phyloP scores from a whole-genome alignment of 805 yeast genomes.

The Cyberlindnera galapagoensis region DNA sequence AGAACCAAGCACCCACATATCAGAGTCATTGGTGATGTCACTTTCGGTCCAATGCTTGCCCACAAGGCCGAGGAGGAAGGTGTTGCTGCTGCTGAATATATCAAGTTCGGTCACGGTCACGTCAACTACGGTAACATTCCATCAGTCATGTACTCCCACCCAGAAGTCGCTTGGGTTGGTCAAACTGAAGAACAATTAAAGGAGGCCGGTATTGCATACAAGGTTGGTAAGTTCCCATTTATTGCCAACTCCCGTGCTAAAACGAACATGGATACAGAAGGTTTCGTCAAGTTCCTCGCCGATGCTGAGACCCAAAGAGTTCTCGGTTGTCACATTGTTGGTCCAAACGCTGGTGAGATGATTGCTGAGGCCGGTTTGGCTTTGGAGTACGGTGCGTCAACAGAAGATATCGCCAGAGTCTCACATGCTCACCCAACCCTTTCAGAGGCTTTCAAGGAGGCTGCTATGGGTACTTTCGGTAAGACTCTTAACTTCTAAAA shows the following conservation, averaged over 20 bases:
- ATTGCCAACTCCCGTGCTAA: slow-evolving; percentile 99
- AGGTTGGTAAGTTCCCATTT: slow-evolving; percentile 97
- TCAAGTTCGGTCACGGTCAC: slow-evolving; percentile 92
- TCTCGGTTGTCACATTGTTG: slow-evolving; percentile 93
- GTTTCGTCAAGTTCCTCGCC: slow-evolving; percentile 91
- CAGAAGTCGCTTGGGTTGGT: slow-evolving; percentile 99
- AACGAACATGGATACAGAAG: slow-evolving; percentile 95
- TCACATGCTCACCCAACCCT: slow-evolving; percentile 99
- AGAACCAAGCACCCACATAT: slow-evolving; percentile 89
- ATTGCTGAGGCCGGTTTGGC: slow-evolving; percentile 98
- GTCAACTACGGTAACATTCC: slow-evolving; percentile 98
- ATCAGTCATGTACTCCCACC: slow-evolving; percentile 98
- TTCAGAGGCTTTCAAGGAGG: slow-evolving; percentile 97
- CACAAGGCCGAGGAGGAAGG: slow-evolving; percentile 99
- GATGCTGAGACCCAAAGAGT: slow-evolving; percentile 97
- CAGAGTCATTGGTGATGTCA: slow-evolving; percentile 96
- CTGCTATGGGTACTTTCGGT: slow-evolving; percentile 85
- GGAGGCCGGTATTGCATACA: slow-evolving; percentile 86
- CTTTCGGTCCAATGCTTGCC: slow-evolving; percentile 98
- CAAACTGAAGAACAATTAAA: slow-evolving; percentile 91
- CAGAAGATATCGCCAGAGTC: slow-evolving; percentile 95
- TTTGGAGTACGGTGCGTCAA: slow-evolving; percentile 95
- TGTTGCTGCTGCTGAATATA: slow-evolving; percentile 94
- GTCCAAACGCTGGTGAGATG: slow-evolving; percentile 99
- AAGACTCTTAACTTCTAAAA: slow-evolving; percentile 81